Evolutionary conservation across 257 asterid genomes (phyloP).

Genomic region (Solanum pinnatisectum): DNA sequence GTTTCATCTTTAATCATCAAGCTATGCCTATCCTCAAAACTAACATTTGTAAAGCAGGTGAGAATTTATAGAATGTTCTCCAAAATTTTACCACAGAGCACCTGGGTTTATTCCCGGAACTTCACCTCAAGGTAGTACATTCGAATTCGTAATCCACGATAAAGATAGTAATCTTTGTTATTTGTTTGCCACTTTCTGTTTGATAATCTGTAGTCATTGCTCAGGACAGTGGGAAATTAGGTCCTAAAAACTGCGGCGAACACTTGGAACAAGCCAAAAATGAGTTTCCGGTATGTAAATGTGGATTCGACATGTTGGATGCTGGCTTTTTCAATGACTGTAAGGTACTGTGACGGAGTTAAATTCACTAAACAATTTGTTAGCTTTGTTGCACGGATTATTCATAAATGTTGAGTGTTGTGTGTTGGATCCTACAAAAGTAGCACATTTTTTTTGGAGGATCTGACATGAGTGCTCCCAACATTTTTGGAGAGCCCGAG

Average conservation of each 20-base stretch:
- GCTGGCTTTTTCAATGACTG: constrained; percentile 53
- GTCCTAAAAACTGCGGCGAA: constrained; percentile 17
- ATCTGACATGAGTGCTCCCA: background rate
- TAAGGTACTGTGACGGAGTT: constrained; percentile 31
- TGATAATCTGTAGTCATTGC: constrained; percentile 9
- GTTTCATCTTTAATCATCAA: background rate
- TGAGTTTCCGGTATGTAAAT: constrained; percentile 11
- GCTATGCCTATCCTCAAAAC: background rate
- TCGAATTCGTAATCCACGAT: background rate
- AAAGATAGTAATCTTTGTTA: background rate
- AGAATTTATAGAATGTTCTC: constrained; percentile 22
- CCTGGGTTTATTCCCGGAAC: constrained; percentile 32
- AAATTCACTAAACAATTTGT: background rate
- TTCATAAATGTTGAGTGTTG: background rate
- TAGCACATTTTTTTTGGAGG: background rate
- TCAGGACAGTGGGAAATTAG: constrained; percentile 51
- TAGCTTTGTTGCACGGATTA: background rate
- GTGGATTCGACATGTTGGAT: constrained; percentile 49
- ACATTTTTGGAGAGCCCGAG: background rate
- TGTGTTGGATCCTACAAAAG: background rate
- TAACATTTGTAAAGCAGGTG: constrained; percentile 39
- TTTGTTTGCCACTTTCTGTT: background rate
- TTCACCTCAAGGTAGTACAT: constrained; percentile 38
- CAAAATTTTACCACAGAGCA: constrained; percentile 32
- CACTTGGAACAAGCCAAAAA: constrained; percentile 26